Conservation (phyloP, 106 monocot species). For the Dactylorhiza incarnata region DNA sequence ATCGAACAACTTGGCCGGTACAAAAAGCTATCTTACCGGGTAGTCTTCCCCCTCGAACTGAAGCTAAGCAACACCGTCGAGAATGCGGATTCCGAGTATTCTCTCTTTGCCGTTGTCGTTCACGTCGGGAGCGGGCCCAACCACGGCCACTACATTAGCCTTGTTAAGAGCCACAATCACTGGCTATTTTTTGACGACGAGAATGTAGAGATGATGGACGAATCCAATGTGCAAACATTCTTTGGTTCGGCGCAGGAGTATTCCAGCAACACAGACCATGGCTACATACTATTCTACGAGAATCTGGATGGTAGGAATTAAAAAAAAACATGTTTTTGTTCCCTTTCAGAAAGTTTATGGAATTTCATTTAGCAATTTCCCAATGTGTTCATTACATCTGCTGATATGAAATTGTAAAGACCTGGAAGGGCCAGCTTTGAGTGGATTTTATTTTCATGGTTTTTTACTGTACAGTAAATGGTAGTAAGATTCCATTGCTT, state of each 20-base stretch:
- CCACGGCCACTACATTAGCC: constrained; percentile 48
- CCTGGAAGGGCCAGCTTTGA: neutral
- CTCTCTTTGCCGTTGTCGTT: constrained; percentile 42
- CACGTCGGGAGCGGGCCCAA: constrained; percentile 53
- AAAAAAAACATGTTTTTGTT: neutral
- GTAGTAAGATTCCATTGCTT: neutral
- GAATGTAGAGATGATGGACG: constrained; percentile 31
- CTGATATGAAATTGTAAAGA: neutral
- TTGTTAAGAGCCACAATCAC: constrained; percentile 30
- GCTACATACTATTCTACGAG: constrained; percentile 34
- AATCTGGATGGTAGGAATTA: constrained; percentile 5
- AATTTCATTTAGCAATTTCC: neutral
- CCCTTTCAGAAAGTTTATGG: neutral
- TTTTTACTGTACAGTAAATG: constrained; percentile 3
- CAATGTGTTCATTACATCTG: neutral
- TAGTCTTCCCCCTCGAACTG: constrained; percentile 43
- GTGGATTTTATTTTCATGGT: neutral
- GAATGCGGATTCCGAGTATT: constrained; percentile 30
- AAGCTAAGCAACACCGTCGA: constrained; percentile 34
- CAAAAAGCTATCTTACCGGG: constrained; percentile 42
- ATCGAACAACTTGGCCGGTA: constrained; percentile 42
- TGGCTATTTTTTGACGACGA: constrained; percentile 32
- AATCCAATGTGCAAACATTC: constrained; percentile 22
- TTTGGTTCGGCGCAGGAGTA: constrained; percentile 33
- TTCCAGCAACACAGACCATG: constrained; percentile 32